phyloP scores from a whole-genome alignment of 2,329 filamentous ascomycete genomes.

The Ustulina deusta region DNA sequence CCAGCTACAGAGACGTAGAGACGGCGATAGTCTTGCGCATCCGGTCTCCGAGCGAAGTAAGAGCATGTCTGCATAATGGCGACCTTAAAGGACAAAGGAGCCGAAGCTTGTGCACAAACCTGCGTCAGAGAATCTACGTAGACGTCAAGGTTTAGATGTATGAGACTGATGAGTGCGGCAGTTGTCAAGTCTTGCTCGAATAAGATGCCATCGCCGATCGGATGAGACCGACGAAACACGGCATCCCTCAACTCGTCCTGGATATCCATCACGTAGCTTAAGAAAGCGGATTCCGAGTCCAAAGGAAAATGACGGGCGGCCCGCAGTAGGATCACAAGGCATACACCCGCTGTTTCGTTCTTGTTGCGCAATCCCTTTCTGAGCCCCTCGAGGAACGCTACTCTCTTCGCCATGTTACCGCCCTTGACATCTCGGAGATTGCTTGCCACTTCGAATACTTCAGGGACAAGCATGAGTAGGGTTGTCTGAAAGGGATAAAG shows the following conservation, averaged over 20 bases:
- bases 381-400: conserved; percentile 72
- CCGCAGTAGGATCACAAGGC: conserved; percentile 71
- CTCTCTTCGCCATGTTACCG: conserved; percentile 72
- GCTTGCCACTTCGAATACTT: conserved; percentile 77
- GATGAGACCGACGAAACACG: conserved; percentile 67
- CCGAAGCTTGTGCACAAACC: conserved; percentile 66
- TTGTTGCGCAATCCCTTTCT: conserved; percentile 72
- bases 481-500: conserved; percentile 73
- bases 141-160: conserved; percentile 70
- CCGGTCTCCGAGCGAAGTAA: conserved; percentile 68
- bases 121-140: conserved; percentile 68
- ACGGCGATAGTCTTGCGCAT: conserved; percentile 63
- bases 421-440: conserved; percentile 74
- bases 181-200: conserved; percentile 75
- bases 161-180: conserved; percentile 73
- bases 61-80: conserved; percentile 72
- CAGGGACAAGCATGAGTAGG: conserved; percentile 72
- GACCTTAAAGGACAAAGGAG: conserved; percentile 71
- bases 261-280: conserved; percentile 76
- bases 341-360: conserved; percentile 76
- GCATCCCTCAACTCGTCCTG: conserved; percentile 76
- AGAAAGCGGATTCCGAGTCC: conserved; percentile 71
- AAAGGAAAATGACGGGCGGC: conserved; percentile 73
- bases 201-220: conserved; percentile 59
- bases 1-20: conserved; percentile 67